These are phyloP conservation scores for Myxozyma nipponensis DNA, from an alignment of 805 yeast species.

Conservation along the genomic window DNA sequence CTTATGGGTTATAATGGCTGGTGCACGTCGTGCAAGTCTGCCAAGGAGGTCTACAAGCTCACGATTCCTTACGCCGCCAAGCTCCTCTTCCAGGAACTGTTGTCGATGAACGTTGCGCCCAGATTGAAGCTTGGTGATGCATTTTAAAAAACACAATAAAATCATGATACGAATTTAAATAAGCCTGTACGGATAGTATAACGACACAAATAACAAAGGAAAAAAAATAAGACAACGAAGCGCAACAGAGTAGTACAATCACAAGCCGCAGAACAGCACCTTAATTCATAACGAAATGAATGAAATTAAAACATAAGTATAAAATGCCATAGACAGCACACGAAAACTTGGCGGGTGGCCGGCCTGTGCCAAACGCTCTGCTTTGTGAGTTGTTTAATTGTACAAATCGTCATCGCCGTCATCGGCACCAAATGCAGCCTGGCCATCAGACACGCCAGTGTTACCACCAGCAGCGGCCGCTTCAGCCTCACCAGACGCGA, in stretches of 20 bases:
- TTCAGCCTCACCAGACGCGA: conserved; percentile 48
- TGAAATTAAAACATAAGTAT: too few species aligned
- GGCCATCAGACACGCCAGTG: conserved; percentile 30
- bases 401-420: conserved; percentile 64
- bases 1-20: conserved; percentile 96
- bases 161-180: too few species aligned
- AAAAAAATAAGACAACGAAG: not conserved
- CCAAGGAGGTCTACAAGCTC: conserved; percentile 84
- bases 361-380: too few species aligned
- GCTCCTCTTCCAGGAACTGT: conserved; percentile 88
- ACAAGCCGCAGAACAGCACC: too few species aligned
- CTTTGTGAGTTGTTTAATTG: too few species aligned
- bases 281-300: too few species aligned
- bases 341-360: too few species aligned
- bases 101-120: conserved; percentile 99
- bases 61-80: conserved; percentile 99
- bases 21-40: conserved; percentile 94
- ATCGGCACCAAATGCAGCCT: conserved; percentile 43
- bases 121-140: conserved; percentile 78
- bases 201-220: too few species aligned
- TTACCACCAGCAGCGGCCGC: conserved; percentile 37
- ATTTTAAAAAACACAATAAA: too few species aligned
- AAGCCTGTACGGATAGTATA: too few species aligned
- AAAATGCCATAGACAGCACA: too few species aligned
- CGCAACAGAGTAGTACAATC: too few species aligned